Conservation (phyloP, 306 rosid genomes). For the Sphenostylis stenocarpa region DNA sequence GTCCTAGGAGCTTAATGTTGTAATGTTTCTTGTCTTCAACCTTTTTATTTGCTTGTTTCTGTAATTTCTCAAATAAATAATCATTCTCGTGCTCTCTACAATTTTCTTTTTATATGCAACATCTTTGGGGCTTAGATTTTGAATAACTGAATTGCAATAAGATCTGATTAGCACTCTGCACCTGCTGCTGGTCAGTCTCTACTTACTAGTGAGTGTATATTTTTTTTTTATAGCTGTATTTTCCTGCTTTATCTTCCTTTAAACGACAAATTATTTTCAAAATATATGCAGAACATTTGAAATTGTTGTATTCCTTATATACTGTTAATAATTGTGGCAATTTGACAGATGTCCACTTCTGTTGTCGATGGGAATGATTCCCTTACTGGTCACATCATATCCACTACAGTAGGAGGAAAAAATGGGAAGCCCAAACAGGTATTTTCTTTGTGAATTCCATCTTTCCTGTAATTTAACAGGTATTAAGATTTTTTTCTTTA, state of each 20-base stretch:
- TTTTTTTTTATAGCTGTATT: not conserved
- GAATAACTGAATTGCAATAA: not conserved
- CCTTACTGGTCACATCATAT: conserved; percentile 75
- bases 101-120: not conserved
- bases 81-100: not conserved
- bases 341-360: conserved; percentile 61
- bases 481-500: not conserved
- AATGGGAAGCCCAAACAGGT: conserved; percentile 92
- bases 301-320: conserved; percentile 2
- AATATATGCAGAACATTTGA: not conserved
- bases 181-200: not conserved
- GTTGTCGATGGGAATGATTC: conserved; percentile 68
- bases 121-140: not conserved
- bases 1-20: not conserved
- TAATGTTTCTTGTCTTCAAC: conserved; percentile 5
- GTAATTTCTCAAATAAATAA: not conserved
- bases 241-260: not conserved
- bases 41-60: not conserved
- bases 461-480: not conserved
- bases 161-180: not conserved
- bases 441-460: not conserved
- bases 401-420: conserved; percentile 85
- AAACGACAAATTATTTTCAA: not conserved
- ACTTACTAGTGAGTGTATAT: not conserved
- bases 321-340: conserved; percentile 6